Evolutionary conservation across 2,329 filamentous ascomycete genomes (phyloP).

Genomic region (Sarocladium oryzae): DNA sequence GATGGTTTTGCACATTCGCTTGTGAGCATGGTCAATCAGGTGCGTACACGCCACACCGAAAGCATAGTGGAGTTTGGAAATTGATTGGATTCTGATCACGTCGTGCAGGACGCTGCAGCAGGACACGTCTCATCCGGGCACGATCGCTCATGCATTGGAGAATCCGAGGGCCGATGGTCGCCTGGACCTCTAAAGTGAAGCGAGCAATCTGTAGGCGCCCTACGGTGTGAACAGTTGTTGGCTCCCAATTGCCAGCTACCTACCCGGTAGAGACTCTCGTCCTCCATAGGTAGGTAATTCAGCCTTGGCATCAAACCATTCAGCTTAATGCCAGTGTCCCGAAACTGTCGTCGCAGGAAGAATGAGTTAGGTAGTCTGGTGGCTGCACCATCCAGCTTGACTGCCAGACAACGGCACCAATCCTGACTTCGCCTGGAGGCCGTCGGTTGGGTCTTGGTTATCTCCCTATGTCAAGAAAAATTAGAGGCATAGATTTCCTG

Average conservation of each 20-base stretch:
- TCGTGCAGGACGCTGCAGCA: constrained; percentile 3
- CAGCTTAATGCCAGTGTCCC: too few species aligned
- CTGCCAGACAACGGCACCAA: too few species aligned
- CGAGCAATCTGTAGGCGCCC: neutral
- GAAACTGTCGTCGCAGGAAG: too few species aligned
- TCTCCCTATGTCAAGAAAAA: constrained; percentile 9
- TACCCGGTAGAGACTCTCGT: too few species aligned
- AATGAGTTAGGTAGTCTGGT: too few species aligned
- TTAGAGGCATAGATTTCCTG: constrained; percentile 9
- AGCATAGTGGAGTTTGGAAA: neutral
- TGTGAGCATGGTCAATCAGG: neutral
- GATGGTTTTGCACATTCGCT: constrained; percentile 2
- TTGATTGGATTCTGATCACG: neutral
- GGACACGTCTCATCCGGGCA: neutral
- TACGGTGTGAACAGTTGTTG: too few species aligned
- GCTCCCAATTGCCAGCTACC: too few species aligned
- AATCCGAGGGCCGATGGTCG: neutral
- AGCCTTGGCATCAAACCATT: too few species aligned
- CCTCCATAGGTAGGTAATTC: too few species aligned
- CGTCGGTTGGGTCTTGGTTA: neutral
- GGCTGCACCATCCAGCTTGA: too few species aligned
- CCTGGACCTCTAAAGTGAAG: neutral
- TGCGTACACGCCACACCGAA: neutral
- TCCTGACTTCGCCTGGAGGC: too few species aligned
- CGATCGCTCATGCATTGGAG: neutral